Evolutionary conservation across 176 grass and related monocot species (phyloP).

Genomic region (Dendrocalamus sinicus): DNA sequence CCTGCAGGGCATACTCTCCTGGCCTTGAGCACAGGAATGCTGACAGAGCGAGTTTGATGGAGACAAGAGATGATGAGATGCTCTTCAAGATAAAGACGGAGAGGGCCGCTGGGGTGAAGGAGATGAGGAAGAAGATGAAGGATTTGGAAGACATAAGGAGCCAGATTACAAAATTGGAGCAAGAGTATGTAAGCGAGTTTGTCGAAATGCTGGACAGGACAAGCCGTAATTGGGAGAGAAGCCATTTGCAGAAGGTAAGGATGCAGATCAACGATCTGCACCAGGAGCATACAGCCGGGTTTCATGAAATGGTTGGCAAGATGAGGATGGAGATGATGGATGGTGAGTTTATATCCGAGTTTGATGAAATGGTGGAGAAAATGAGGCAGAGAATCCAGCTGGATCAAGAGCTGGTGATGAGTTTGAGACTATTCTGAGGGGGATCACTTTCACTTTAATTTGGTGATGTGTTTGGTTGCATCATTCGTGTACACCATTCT

Average conservation of each 20-base stretch:
- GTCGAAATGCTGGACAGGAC: not conserved
- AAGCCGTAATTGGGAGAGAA: not conserved
- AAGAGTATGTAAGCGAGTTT: conserved; percentile 25
- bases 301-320: too few relatives aligned
- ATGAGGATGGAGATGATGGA: too few relatives aligned
- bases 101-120: conserved; percentile 23
- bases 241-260: not conserved
- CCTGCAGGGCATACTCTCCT: conserved; percentile 33
- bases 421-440: not conserved
- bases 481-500: too few relatives aligned
- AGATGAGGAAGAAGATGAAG: conserved; percentile 34
- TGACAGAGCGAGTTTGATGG: conserved; percentile 20
- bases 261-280: not conserved
- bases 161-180: conserved; percentile 48
- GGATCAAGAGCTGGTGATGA: not conserved
- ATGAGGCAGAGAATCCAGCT: not conserved
- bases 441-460: too few relatives aligned
- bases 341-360: not conserved
- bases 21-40: not conserved
- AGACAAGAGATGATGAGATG: conserved; percentile 35
- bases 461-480: too few relatives aligned
- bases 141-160: conserved; percentile 40
- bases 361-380: too few relatives aligned
- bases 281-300: not conserved
- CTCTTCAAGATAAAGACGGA: conserved; percentile 11